Base-by-base conservation (phyloP, 164 flowering plant species). In the Magnolia changhungtana region DNA sequence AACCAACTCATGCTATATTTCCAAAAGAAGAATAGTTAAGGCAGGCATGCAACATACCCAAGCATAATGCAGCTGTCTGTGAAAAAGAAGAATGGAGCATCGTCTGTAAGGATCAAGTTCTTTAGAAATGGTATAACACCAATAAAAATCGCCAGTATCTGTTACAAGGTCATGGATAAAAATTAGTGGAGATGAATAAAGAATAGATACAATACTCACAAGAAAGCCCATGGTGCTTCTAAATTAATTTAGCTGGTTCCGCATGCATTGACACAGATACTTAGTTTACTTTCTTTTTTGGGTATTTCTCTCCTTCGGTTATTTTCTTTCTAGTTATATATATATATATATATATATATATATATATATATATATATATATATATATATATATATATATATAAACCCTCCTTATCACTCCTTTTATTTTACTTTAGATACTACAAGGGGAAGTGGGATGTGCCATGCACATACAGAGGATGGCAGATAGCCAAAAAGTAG, bases 21-120 rank as follows among this genome's bases (percentile, higher is more conserved):
- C 3, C 10, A 11, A 11, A 11, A 55, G 61, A 55, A 55, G 10
- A 55, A 55, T 9, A 8, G 45, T 37, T 37, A 66, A 66, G 31
- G 27, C 63, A 55, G 74, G 18, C 63, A 20, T 72, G 29, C 63
- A 72, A 37, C 88, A 73, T 91, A 92, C 99, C 99, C 99, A 71
- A 96, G 99, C 87, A 96, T 96, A 77, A 86, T 87, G 85, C 94
- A 91, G 84, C 99, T 94, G 79, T 96, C 99, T 20, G 99, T 92
- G 83, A 96, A 89, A 88, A 96, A 96, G 84, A 84, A 96, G 70
- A 96, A 84, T 10, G 99, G 99, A 77, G 97, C 98, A 87, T 91
- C 97, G 77, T 82, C 52, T 63, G 95, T 90, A 78, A 96, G 92
- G 59, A 96, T 87, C 76, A 92, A 75, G 55, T 74, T 75, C 87